Evolutionary conservation across 257 asterid species (phyloP), one percentile per base, ranked within the genome.

Genomic region (Solanum etuberosum): DNA sequence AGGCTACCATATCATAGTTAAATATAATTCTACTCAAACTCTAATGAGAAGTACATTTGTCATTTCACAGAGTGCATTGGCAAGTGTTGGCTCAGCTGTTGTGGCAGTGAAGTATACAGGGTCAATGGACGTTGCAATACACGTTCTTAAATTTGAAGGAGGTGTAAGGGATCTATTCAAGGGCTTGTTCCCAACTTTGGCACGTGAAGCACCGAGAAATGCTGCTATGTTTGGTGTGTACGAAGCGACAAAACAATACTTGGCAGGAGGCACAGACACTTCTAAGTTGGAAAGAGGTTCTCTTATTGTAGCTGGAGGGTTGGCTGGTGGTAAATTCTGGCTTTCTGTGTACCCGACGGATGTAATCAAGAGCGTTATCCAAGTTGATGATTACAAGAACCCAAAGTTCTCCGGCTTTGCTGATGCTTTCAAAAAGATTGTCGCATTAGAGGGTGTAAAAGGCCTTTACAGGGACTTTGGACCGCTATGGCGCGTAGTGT

Each of bases 381-480:
- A 95, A 88, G 93, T 96, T 1, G 99, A 94, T 18, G 98, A 95
- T 85, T 94, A 91, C 87, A 93, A 91, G 81, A 95, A 93, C 51
- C 99, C 98, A 2, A 96, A 90, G 90, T 96, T 74, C 34, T 93
- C 94, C 0, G 96, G 98, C 48, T 92, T 93, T 29, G 31, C 91
- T 3, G 96, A 96, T 77, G 96, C 98, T 4, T 91, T 93, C 40
- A 90, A 89, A 51, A 96, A 95, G 93, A 94, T 92, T 88, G 88
- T 96, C 88, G 92, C 92, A 87, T 59, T 91, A 2, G 97, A 95
- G 83, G 98, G 98, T 7, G 91, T 93, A 42, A 94, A 92, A 71
- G 98, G 98, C 16, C 91, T 95, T 14, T 96, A 95, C 86, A 96
- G 92, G 90, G 99, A 98, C 0, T 96, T 96, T 76, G 97, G 95